Evolutionary conservation across 208 protist species (phyloP).

Genomic region (Strigomonas oncopelti): DNA sequence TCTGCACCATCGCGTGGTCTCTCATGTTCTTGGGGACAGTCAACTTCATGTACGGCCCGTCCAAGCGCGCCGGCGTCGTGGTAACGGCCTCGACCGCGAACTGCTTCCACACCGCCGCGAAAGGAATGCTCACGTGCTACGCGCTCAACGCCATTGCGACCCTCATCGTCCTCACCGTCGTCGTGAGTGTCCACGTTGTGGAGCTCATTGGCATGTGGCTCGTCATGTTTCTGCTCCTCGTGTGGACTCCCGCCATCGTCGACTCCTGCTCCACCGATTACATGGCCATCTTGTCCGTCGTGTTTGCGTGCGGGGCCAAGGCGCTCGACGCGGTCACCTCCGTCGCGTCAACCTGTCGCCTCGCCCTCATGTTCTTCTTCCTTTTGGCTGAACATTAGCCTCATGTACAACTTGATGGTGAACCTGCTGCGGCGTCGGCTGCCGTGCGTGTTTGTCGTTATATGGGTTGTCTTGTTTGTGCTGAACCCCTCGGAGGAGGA

Average conservation of each 20-base stretch:
- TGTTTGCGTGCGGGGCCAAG: conserved; percentile 32
- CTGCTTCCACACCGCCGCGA: conserved; percentile 45
- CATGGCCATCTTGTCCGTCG: conserved; percentile 51
- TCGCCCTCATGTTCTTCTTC: conserved; percentile 42
- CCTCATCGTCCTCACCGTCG: conserved; percentile 53
- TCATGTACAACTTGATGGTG: conserved; percentile 41
- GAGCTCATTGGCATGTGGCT: conserved; percentile 84
- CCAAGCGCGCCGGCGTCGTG: conserved; percentile 66
- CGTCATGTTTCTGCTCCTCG: conserved; percentile 61
- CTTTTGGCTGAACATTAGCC: conserved; percentile 60
- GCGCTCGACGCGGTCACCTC: conserved; percentile 45
- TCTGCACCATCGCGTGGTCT: conserved; percentile 31
- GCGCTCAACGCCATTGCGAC: conserved; percentile 52
- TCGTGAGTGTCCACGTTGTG: conserved; percentile 86
- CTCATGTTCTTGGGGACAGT: conserved; percentile 52
- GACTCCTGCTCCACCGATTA: conserved; percentile 71
- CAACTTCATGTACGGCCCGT: conserved; percentile 84
- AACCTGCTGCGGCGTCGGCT: conserved; percentile 52
- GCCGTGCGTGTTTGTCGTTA: conserved; percentile 32
- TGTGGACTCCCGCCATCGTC: conserved; percentile 82
- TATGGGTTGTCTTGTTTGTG: conserved; percentile 9
- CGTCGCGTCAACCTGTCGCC: conserved; percentile 28
- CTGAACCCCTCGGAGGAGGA: conserved; percentile 17
- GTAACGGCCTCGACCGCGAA: conserved; percentile 41
- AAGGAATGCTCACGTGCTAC: conserved; percentile 44